Evolutionary conservation across 495 filamentous ascomycete genomes (phyloP), one percentile per base, ranked within the genome.

Genomic region (Cryomyces antarcticus): DNA sequence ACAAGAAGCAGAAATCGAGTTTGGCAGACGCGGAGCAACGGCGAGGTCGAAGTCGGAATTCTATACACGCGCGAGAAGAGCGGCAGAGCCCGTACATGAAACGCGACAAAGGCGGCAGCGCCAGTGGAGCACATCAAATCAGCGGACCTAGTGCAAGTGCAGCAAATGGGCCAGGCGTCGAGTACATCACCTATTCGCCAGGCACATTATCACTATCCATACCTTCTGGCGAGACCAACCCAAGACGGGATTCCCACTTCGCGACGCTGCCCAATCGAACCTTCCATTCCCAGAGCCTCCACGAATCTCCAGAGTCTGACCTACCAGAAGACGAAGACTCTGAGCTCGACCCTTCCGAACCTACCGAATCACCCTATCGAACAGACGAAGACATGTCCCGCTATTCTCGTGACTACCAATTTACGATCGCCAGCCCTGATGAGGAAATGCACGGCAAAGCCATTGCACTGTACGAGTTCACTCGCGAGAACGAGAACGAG

Each of bases 371-470:
- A 36, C 33, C 33, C 12, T 9, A 36, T 36, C 33, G 9, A 9
- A 13, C 9, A 13, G 33, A 36, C 9, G 12, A 36, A 1, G 33
- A 72, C 45, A 67, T 76, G 44, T 79, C 79, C 31, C 68, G 83
- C 48, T 92, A 82, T 52, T 85, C 82, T 28, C 73, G 78, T 41
- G 82, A 93, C 52, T 94, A 93, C 58, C 81, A 89, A 51, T 93
- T 96, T 53, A 88, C 84, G 5, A 93, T 96, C 46, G 86, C 83
- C 17, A 92, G 82, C 27, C 85, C 88, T 6, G 88, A 94, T 52
- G 88, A 96, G 60, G 87, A 94, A 57, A 93, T 94, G 82, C 84
- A 93, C 55, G 88, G 88, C 36, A 93, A 93, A 54, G 88, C 88
- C 31, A 83, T 97, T 24, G 92, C 89, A 5, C 68, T 97, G 9